A percentile compares a stretch with the other conserved stretches of the same genome.
These are phyloP conservation scores for Xylaria telfairii DNA, from an alignment of 495 filamentous ascomycete species.

Conservation along the genomic window DNA sequence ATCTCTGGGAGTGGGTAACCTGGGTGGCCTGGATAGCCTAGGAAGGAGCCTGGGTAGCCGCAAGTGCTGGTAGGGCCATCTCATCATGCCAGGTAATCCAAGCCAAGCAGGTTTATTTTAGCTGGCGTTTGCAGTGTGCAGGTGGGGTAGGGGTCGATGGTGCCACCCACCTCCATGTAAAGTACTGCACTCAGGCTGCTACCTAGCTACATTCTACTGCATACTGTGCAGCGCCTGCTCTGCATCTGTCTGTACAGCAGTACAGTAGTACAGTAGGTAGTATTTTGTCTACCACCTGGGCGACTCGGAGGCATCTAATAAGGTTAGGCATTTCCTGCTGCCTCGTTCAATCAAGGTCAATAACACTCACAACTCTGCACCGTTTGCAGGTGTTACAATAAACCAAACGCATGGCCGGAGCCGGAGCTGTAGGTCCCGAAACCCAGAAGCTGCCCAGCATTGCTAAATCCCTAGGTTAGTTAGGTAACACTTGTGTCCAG, in stretches of 20 bases:
- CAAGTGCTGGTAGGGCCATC: not conserved
- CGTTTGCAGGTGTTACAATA: not conserved
- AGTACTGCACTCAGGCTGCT: not conserved
- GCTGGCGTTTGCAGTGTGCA: slow-evolving; percentile 12
- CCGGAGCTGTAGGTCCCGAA: not conserved
- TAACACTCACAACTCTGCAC: not conserved
- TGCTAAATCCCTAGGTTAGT: not conserved
- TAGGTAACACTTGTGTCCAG: too few species aligned
- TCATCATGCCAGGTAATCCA: slow-evolving; percentile 12
- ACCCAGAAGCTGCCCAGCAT: not conserved
- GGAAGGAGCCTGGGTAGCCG: not conserved
- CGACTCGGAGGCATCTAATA: not conserved
- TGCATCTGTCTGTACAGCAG: too few species aligned
- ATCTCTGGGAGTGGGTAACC: slow-evolving; percentile 8
- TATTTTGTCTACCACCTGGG: too few species aligned
- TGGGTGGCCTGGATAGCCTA: slow-evolving; percentile 4
- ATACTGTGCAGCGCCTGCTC: not conserved
- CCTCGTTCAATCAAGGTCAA: not conserved
- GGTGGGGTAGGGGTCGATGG: slow-evolving; percentile 7
- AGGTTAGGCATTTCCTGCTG: not conserved
- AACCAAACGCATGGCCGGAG: not conserved
- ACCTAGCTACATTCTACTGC: not conserved
- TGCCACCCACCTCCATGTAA: slow-evolving; percentile 4
- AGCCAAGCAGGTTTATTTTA: slow-evolving; percentile 21
- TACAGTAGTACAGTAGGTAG: too few species aligned